Percentiles rank a stretch among this genome's conserved stretches.
These are phyloP conservation scores for Pythium scleroteichum DNA, from an alignment of 352 stramenopile genomes.

Conservation along the genomic window DNA sequence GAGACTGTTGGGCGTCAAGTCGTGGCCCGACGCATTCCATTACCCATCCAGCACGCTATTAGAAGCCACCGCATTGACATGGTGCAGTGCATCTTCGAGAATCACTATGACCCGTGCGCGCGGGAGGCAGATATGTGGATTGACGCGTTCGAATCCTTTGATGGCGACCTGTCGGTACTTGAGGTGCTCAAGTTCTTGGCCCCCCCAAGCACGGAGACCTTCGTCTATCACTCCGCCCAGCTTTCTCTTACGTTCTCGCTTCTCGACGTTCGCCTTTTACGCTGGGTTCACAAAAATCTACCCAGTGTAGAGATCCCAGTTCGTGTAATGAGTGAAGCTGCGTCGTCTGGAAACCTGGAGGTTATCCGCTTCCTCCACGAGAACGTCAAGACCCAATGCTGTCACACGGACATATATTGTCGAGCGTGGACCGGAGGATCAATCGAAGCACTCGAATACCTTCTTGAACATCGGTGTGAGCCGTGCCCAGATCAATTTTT, in stretches of 20 bases:
- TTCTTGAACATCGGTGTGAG: conserved; percentile 18
- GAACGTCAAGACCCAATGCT: conserved; percentile 3
- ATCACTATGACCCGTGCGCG: conserved; percentile 4
- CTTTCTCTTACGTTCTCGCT: background rate
- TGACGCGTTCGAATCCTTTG: conserved; percentile 11
- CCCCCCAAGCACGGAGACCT: background rate
- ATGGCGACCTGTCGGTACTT: conserved; percentile 13
- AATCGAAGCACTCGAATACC: conserved; percentile 18
- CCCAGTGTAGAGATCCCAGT: background rate
- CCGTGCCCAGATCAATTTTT: conserved; percentile 12
- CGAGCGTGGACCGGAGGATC: background rate
- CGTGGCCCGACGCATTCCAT: conserved; percentile 6
- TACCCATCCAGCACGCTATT: conserved; percentile 22
- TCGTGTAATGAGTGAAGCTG: conserved; percentile 19
- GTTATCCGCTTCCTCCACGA: conserved; percentile 16
- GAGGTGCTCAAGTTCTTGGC: conserved; percentile 11
- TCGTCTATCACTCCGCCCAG: background rate
- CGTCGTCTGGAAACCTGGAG: conserved; percentile 1
- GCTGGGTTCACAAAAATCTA: conserved; percentile 10
- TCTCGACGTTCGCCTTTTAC: conserved; percentile 5
- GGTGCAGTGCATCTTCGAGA: conserved; percentile 12
- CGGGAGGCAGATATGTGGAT: conserved; percentile 6
- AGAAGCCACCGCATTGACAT: conserved; percentile 11
- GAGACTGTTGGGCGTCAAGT: conserved; percentile 12
- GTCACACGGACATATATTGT: conserved; percentile 16